Percentiles rank a stretch among this genome's conserved stretches.
Conservation (phyloP, 148 eudicot genomes). For the Chenopodium quinoa region DNA sequence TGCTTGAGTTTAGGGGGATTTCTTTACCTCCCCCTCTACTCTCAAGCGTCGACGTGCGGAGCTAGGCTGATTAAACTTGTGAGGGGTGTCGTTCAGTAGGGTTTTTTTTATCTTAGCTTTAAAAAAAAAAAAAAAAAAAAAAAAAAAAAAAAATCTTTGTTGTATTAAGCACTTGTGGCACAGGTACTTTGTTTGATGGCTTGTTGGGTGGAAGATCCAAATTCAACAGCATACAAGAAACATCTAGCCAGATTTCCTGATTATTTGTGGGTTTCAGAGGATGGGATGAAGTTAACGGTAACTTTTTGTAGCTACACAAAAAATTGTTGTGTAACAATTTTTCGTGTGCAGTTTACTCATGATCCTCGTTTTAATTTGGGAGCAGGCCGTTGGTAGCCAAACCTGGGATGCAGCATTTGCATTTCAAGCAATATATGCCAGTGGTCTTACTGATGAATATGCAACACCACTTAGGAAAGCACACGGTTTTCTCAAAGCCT, state of each 20-base stretch:
- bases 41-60: too few species aligned
- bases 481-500: conserved; percentile 48
- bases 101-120: too few species aligned
- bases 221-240: conserved; percentile 51
- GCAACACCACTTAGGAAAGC: conserved; percentile 44
- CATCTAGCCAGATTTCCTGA: conserved; percentile 68
- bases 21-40: too few species aligned
- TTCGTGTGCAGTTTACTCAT: too few species aligned
- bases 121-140: too few species aligned
- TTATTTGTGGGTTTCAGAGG: conserved; percentile 65
- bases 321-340: not conserved
- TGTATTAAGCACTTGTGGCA: not conserved
- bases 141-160: not conserved
- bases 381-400: conserved; percentile 51
- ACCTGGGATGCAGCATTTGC: conserved; percentile 55
- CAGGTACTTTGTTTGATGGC: conserved; percentile 56
- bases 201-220: conserved; percentile 76
- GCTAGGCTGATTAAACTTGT: too few species aligned
- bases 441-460: conserved; percentile 38
- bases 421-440: conserved; percentile 45
- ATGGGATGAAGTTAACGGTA: conserved; percentile 76
- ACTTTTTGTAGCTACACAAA: not conserved
- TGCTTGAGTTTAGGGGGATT: too few species aligned
- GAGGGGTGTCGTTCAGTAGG: too few species aligned
- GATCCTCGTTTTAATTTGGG: not conserved